Evolutionary conservation across 805 yeast genomes (phyloP), one percentile per base, ranked within the genome.

Genomic region (Wickerhamiella hasegawae): DNA sequence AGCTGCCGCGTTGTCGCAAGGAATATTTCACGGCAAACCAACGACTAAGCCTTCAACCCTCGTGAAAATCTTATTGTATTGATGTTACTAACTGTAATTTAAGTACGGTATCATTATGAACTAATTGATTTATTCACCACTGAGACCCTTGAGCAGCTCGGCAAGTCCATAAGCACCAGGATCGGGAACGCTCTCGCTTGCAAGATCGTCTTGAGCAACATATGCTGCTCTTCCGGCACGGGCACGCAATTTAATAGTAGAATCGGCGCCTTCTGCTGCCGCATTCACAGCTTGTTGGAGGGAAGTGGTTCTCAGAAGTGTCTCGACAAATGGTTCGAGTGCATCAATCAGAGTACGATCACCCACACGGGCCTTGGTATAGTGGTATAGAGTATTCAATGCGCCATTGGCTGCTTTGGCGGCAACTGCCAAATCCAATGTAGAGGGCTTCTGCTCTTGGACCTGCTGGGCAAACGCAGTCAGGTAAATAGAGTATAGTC

Each of bases 151-250:
- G 16, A 71, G 51, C 14, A 71, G 51, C 18, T 69, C 80, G 24
- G 73, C 78, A 18, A 85, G 60, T 3, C 96, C 96, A 38, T 82
- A 71, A 2, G 96, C 95, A 44, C 97, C 96, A 4, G 97, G 95
- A 49, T 85, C 97, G 1, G 94, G 93, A 21, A 84, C 58, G 27
- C 62, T 65, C 34, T 60, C 65, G 30, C 55, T 57, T 37, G 62
- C 59, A 45, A 73, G 66, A 35, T 69, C 77, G 10, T 65, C 72
- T 40, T 71, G 71, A 42, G 66, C 65, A 19, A 85, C 95, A 52
- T 85, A 87, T 4, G 93, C 77, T 14, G 97, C 94, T 50, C 97
- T 71, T 21, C 97, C 97, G 46, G 87, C 83, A 47, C 76, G 76
- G 30, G 96, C 96, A 44, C 71, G 76, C 44, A 80, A 59, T 25